Conservation (phyloP, 1,284 basidiomycete species). For the Athelia psychrophila region DNA sequence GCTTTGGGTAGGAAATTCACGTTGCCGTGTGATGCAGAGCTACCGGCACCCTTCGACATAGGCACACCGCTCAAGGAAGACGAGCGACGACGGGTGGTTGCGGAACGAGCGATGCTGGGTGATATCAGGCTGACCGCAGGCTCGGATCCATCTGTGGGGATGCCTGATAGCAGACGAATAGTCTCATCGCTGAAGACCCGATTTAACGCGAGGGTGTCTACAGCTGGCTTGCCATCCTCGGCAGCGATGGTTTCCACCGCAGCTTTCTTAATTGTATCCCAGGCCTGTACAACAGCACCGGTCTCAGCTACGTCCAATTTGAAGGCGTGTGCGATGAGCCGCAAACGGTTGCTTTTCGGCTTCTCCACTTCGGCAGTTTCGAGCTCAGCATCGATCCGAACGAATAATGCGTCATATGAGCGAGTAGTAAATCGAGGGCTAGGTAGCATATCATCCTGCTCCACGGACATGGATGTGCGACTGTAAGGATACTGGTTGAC, state of each 20-base stretch:
- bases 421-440: constrained; percentile 65
- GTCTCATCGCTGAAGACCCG: constrained; percentile 67
- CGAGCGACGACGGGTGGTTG: constrained; percentile 18
- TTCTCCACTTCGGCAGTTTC: constrained; percentile 28
- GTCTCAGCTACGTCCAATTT: constrained; percentile 35
- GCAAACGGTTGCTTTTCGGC: constrained; percentile 50
- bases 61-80: constrained; percentile 17
- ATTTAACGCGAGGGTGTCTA: constrained; percentile 31
- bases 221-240: constrained; percentile 16
- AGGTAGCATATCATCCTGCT: constrained; percentile 45
- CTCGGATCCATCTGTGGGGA: constrained; percentile 30
- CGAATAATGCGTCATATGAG: constrained; percentile 56
- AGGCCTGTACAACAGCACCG: constrained; percentile 40
- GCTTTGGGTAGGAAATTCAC: background rate
- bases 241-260: constrained; percentile 23
- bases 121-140: constrained; percentile 3
- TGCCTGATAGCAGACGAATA: constrained; percentile 49
- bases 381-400: constrained; percentile 57
- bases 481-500: constrained; percentile 65
- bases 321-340: constrained; percentile 60
- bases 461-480: constrained; percentile 27
- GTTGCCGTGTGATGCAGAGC: background rate
- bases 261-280: constrained; percentile 51
- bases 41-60: background rate
- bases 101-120: constrained; percentile 3